These are phyloP conservation scores for Leavenworthia alabamica DNA, from an alignment of 345 rosid species.

Conservation along the genomic window DNA sequence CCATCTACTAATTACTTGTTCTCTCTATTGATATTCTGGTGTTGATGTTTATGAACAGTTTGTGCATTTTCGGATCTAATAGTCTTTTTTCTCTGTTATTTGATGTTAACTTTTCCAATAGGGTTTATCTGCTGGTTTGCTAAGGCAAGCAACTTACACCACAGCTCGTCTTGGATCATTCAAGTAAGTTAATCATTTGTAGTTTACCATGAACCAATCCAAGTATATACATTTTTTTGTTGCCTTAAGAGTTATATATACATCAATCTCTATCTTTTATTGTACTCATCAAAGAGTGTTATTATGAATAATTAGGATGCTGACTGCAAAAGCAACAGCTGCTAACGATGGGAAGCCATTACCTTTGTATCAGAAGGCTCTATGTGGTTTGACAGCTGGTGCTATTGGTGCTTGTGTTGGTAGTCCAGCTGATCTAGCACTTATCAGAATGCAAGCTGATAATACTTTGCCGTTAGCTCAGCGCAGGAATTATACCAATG, in stretches of 20 bases:
- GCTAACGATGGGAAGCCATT: constrained; percentile 95
- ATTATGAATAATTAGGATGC: constrained; percentile 42
- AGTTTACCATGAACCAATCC: not conserved
- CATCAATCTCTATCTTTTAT: not conserved
- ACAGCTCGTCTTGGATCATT: constrained; percentile 98
- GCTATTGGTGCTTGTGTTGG: constrained; percentile 93
- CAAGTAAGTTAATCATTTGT: constrained; percentile 44
- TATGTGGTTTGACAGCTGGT: constrained; percentile 97
- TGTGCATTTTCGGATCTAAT: not conserved
- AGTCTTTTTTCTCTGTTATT: not conserved
- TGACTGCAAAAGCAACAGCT: constrained; percentile 79
- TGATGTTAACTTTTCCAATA: constrained; percentile 16
- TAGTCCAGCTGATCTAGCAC: constrained; percentile 94
- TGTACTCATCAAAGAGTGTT: constrained; percentile 7
- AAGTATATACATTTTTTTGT: not conserved
- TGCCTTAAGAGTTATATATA: not conserved
- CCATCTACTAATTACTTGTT: not conserved
- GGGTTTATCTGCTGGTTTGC: constrained; percentile 92
- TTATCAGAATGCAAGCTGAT: constrained; percentile 99
- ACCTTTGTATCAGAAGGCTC: constrained; percentile 94
- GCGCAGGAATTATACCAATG: constrained; percentile 83
- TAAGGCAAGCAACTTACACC: constrained; percentile 97
- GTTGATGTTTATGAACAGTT: not conserved
- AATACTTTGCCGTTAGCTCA: constrained; percentile 87
- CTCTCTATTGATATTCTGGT: not conserved